phyloP scores from a whole-genome alignment of 2,329 filamentous ascomycete species.

The Blumeria hordei region DNA sequence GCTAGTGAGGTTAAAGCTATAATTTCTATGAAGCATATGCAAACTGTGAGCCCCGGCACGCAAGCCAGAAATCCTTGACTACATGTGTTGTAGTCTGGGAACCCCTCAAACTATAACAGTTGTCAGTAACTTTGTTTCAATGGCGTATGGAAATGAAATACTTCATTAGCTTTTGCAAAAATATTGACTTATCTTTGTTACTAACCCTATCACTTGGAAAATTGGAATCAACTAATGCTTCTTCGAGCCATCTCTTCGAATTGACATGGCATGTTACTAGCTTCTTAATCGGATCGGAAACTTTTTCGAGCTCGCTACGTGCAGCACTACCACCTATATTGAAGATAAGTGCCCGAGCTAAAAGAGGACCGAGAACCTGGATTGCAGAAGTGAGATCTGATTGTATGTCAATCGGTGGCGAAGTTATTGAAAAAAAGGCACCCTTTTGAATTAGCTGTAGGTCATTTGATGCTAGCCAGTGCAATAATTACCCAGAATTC shows the following conservation, averaged over 20 bases:
- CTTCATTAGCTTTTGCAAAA: constrained; percentile 41
- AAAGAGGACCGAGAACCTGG: constrained; percentile 31
- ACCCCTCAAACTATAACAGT: constrained; percentile 30
- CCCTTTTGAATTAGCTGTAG: constrained; percentile 17
- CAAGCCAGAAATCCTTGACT: constrained; percentile 50
- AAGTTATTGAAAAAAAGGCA: constrained; percentile 25
- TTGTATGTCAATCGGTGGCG: constrained; percentile 8
- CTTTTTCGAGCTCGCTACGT: constrained; percentile 46
- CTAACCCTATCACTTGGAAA: constrained; percentile 33
- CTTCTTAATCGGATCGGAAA: constrained; percentile 48
- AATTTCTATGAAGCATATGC: constrained; percentile 27
- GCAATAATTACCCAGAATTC: constrained; percentile 41
- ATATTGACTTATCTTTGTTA: constrained; percentile 32
- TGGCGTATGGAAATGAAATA: constrained; percentile 13
- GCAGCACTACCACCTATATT: constrained; percentile 45
- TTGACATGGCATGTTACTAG: constrained; percentile 30
- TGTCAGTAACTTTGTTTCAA: not conserved
- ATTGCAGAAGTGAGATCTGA: constrained; percentile 18
- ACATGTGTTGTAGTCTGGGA: constrained; percentile 38
- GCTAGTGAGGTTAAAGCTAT: no score
- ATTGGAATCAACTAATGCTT: constrained; percentile 25
- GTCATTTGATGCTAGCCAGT: no score
- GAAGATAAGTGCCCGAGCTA: constrained; percentile 33
- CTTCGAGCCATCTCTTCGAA: constrained; percentile 37
- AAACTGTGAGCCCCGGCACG: constrained; percentile 34